Evolutionary conservation across 1,139 yeast species (phyloP).

Genomic region (Fermentozyma sake): DNA sequence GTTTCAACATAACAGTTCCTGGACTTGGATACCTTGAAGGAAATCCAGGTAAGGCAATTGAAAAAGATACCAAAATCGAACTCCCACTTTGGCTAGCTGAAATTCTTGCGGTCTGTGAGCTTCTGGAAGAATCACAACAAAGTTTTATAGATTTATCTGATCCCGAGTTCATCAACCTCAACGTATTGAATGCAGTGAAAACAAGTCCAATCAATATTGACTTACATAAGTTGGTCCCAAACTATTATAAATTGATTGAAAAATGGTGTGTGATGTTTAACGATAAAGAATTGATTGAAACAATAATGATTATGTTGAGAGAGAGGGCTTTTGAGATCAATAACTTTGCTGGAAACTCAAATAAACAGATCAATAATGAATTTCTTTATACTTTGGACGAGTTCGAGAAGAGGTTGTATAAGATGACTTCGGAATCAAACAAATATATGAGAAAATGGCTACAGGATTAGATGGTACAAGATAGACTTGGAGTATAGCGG

Average conservation of each 20-base stretch:
- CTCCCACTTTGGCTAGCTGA: conserved; percentile 90
- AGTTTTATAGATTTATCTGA: conserved; percentile 66
- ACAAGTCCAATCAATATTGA: conserved; percentile 69
- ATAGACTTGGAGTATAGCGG: too few species aligned
- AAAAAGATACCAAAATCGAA: conserved; percentile 64
- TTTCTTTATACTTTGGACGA: conserved; percentile 70
- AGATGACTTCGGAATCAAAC: conserved; percentile 55
- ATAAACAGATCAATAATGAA: conserved; percentile 38
- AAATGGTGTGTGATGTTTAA: conserved; percentile 71
- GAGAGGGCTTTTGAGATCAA: conserved; percentile 67
- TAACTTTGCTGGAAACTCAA: conserved; percentile 61
- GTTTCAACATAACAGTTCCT: conserved; percentile 73
- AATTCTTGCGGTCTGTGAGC: conserved; percentile 57
- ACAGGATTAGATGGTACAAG: too few species aligned
- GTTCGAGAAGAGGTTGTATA: conserved; percentile 62
- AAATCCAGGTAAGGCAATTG: conserved; percentile 62
- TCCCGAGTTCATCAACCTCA: conserved; percentile 61
- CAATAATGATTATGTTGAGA: conserved; percentile 52
- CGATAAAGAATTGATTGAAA: conserved; percentile 57
- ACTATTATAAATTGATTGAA: conserved; percentile 64
- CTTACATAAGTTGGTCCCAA: conserved; percentile 59
- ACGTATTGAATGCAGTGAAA: conserved; percentile 76
- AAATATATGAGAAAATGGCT: conserved; percentile 64
- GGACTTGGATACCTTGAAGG: conserved; percentile 88
- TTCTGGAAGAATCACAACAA: conserved; percentile 32